Evolutionary conservation across 768 basidiomycete genomes (phyloP).

Genomic region (Hemileccinum impolitum): DNA sequence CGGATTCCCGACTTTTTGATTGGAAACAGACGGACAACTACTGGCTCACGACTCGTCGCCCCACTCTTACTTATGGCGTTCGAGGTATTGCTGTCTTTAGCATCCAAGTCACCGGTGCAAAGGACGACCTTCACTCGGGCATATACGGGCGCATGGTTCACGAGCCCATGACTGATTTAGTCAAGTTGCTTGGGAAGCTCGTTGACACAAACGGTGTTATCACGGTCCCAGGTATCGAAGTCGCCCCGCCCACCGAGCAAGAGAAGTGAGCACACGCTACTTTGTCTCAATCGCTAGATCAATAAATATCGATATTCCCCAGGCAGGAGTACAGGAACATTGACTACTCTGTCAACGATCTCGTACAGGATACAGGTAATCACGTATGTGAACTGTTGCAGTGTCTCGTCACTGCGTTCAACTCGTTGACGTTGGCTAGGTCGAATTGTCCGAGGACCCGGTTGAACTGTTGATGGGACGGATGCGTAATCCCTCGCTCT

Average conservation of each 20-base stretch:
- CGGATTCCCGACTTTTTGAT: too few species aligned
- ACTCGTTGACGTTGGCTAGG: slow-evolving; percentile 27
- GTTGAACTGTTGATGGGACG: slow-evolving; percentile 53
- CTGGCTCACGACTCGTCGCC: slow-evolving; percentile 78
- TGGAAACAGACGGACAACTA: slow-evolving; percentile 74
- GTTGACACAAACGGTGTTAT: slow-evolving; percentile 73
- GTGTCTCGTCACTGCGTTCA: slow-evolving; percentile 22
- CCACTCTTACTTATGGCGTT: slow-evolving; percentile 76
- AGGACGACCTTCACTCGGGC: slow-evolving; percentile 84
- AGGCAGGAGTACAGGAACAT: not conserved
- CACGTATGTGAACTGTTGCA: not conserved
- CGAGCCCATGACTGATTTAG: slow-evolving; percentile 90
- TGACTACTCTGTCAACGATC: not conserved
- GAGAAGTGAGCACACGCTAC: slow-evolving; percentile 9
- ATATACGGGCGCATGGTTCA: too few species aligned
- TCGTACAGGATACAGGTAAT: not conserved
- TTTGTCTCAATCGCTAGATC: not conserved
- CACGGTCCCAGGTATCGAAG: slow-evolving; percentile 79
- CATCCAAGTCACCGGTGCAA: slow-evolving; percentile 74
- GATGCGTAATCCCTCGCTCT: slow-evolving; percentile 59
- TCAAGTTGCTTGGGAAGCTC: slow-evolving; percentile 72
- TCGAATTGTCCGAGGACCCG: slow-evolving; percentile 45
- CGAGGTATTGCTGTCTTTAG: slow-evolving; percentile 83
- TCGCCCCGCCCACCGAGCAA: slow-evolving; percentile 60
- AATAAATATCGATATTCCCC: not conserved